Conservation (phyloP, 2,329 filamentous ascomycete genomes). For the Colletotrichum costaricense region DNA sequence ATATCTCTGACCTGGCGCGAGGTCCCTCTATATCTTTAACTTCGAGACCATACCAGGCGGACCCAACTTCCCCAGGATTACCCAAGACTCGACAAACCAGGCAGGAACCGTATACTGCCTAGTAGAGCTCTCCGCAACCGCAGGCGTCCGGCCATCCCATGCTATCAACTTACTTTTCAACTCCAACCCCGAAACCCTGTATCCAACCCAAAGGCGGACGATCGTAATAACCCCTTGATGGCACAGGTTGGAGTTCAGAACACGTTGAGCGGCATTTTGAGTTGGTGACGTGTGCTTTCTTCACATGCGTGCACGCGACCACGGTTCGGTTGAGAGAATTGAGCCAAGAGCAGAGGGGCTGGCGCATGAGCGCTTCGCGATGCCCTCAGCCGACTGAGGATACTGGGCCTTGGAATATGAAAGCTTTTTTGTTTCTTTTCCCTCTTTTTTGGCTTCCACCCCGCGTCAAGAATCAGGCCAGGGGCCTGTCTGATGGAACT, state of each 20-base stretch:
- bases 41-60: not conserved
- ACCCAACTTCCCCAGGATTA: constrained; percentile 17
- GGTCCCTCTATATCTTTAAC: constrained; percentile 2
- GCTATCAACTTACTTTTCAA: not conserved
- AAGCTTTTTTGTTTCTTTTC: not conserved
- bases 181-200: constrained; percentile 4
- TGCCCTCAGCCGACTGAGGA: not conserved
- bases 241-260: constrained; percentile 16
- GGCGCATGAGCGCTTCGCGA: not conserved
- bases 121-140: not conserved
- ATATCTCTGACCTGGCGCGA: constrained; percentile 23
- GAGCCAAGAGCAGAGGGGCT: not conserved
- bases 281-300: constrained; percentile 23
- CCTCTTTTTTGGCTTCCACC: not conserved
- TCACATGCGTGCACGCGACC: constrained; percentile 28
- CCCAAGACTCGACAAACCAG: not conserved
- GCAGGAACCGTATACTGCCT: not conserved
- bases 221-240: constrained; percentile 21
- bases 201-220: not conserved
- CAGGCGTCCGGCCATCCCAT: not conserved
- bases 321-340: constrained; percentile 8
- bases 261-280: constrained; percentile 22
- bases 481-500: not conserved
- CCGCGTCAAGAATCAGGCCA: not conserved
- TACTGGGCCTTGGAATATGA: not conserved